Base-by-base conservation (phyloP, 441 rosid genomes). In the Euphorbia celastroides region DNA sequence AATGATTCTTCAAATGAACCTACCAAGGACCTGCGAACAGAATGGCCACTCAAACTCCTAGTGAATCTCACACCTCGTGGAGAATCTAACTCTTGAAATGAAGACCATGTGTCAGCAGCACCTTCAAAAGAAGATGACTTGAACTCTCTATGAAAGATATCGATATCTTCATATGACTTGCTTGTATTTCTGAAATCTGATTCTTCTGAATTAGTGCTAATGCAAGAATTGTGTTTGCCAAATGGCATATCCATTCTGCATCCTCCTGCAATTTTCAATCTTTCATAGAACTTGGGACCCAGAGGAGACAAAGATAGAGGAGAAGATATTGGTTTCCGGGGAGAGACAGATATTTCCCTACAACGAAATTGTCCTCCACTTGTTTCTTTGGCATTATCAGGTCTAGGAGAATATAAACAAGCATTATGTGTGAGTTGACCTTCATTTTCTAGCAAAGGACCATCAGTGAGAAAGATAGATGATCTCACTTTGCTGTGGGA, bases 1-100 rank as follows among this genome's bases (percentile, higher is more conserved):
- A 93, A 67, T 30, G 98, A 90, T 82, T 93, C 98, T 83, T 93
- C 98, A 65, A 93, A 93, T 34, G 98, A 93, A 83, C 98, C 98
- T 73, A 93, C 92, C 84, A 93, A 75, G 69, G 98, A 87, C 81
- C 96, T 85, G 75, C 88, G 79, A 58, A 87, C 80, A 31, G 94
- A 84, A 44, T 80, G 86, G 66, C 93, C 87, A 75, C 90, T 84
- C 77, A 89, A 83, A 79, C 96, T 84, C 74, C 90, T 87, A 64
- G 64, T 10, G 63, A 79, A 84, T 70, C 83, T 83, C 67, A 66
- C 73, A 65, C 88, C 77, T 61, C 81, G 86, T 65, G 89, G 78
- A 60, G 88, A 78, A 72, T 78, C 65, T 57, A 87, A 69, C 63
- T 84, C 92, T 69, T 67, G 83, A 60, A 66, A 71, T 28, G 72